phyloP scores from a whole-genome alignment of 805 yeast genomes.

The Diddensiella caesifluorescens region DNA sequence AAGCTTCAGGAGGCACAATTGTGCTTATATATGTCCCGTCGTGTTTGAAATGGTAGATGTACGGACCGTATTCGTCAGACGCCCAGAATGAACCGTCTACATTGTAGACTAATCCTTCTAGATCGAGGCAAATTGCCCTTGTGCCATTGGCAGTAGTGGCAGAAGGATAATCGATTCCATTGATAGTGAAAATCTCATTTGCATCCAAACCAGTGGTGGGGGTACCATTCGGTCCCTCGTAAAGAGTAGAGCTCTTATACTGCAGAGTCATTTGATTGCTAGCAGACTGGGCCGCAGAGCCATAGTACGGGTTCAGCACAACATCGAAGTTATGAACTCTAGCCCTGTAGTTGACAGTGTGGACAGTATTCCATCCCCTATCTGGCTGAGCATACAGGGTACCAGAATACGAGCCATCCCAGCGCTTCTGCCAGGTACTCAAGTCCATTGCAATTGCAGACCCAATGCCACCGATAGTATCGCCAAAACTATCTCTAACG shows the following conservation, averaged over 20 bases:
- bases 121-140: slow-evolving; percentile 11
- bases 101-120: slow-evolving; percentile 16
- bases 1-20: slow-evolving; percentile 19
- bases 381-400: slow-evolving; percentile 19
- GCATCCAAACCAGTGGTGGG: slow-evolving; percentile 18
- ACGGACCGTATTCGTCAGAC: slow-evolving; percentile 20
- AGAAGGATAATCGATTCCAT: slow-evolving; percentile 15
- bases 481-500: slow-evolving; percentile 14
- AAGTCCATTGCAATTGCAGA: slow-evolving; percentile 18
- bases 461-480: slow-evolving; percentile 20
- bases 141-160: slow-evolving; percentile 7
- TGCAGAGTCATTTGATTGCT: slow-evolving; percentile 9
- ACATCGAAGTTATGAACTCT: slow-evolving; percentile 14
- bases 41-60: slow-evolving; percentile 14
- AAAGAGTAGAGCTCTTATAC: slow-evolving; percentile 9
- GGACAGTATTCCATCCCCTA: slow-evolving; percentile 20
- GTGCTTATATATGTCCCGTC: slow-evolving; percentile 8
- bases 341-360: slow-evolving; percentile 14
- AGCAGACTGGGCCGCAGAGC: background rate
- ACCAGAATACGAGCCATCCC: slow-evolving; percentile 14
- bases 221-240: slow-evolving; percentile 15
- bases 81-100: slow-evolving; percentile 16
- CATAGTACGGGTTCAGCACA: slow-evolving; percentile 14
- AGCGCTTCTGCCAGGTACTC: slow-evolving; percentile 6
- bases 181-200: slow-evolving; percentile 7